Base-by-base conservation (phyloP, 208 protist species). In the Acanthamoeba lenticulata region DNA sequence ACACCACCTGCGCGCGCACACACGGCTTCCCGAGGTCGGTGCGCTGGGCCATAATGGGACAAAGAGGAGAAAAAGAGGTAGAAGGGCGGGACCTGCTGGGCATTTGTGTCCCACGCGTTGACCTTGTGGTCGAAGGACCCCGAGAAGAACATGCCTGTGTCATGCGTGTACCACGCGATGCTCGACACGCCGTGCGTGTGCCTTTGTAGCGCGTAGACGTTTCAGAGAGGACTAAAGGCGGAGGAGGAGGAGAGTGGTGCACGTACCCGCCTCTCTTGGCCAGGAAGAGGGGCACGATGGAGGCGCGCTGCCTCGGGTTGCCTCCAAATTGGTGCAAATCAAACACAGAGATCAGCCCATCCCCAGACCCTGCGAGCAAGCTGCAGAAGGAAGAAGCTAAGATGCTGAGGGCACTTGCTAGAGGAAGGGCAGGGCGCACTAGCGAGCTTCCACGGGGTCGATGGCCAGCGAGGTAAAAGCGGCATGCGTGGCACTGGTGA, bases 61-160 rank as follows among this genome's bases (percentile, higher is more conserved):
- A n/a, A n/a, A n/a, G n/a, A 74, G 65, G 65, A 74, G 4, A 13
- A 21, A 38, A 72, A 5, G 62, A 29, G 65, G 1, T 74, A 27
- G 65, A 38, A 27, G 57, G 32, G 9, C 19, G 57, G 52, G 29
- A 95, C 79, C 1, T 15, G 15, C 49, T 52, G 79, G 38, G 57
- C n/a, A 55, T 95, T 95, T 0, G 94, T 95, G 62, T 95, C 94
- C 94, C 94, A 95, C n/a, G 91, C 60, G 24, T 95, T 93, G 15
- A 94, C 90, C 79, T 38, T 34, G 21, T 93, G 90, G 45, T 95
- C 90, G 34, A 89, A 52, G 15, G 89, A 65, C 15, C 90, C 94
- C 13, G 60, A 81, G 77, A 95, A 95, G 38, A 95, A 95, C 79
- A 95, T 90, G 29, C 94, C 94, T 38, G 94, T 95, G 60, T 95